Base-by-base conservation (phyloP, 805 yeast genomes). In the Candida maltosa region DNA sequence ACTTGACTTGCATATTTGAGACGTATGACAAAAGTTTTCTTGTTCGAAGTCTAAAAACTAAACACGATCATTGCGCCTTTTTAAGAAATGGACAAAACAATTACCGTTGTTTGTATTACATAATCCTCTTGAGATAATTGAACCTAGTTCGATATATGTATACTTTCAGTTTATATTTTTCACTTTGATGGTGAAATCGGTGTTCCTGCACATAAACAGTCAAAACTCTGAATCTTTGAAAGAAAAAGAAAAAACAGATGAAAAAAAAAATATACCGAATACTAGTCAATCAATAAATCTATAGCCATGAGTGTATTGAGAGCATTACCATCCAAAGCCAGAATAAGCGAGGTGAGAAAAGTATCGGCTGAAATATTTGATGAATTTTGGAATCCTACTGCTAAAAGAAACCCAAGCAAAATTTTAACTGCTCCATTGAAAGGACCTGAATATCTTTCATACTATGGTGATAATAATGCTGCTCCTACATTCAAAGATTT, bases 341-440 rank as follows among this genome's bases (percentile, higher is more conserved):
- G 86, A 53, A 63, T 84, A 12, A 61, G 69, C 31, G 73, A 76
- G 52, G 70, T 80, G 18, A 72, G 78, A 39, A 71, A 81, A 52
- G 56, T 80, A 18, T 76, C 81, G 39, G 78, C 87, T 21, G 68
- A 73, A 41, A 73, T 86, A 24, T 86, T 86, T 52, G 80, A 82
- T 41, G 78, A 80, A 25, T 73, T 77, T 17, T 85, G 75, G 62
- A 85, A 84, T 52, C 93, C 94, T 18, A 58, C 65, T 6, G 64
- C 68, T 27, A 59, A 59, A 29, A 77, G 94, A 57, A 83, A 85
- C 11, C 95, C 95, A 28, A 63, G 85, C 31, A 82, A 83, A 56
- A 71, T 83, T 26, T 67, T 87, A 43, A 67, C 80, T 20, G 72
- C 75, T 34, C 81, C 85, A 31, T 68, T 87, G 43, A 76, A 73